Evolutionary conservation across 768 basidiomycete species (phyloP).

Genomic region (Amanita polypyramis): DNA sequence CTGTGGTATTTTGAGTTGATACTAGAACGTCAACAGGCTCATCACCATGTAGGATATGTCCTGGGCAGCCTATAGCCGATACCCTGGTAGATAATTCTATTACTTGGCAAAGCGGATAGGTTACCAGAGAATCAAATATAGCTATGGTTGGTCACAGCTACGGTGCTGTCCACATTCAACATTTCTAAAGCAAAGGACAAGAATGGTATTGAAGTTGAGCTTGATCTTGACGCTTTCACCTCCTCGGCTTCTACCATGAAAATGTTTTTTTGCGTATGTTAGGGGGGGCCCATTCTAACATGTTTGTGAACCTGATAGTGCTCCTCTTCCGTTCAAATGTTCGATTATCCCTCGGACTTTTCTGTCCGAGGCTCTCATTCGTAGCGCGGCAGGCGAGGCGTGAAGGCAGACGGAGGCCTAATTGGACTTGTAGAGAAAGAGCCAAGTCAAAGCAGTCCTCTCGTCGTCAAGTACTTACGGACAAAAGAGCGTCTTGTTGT

Average conservation of each 20-base stretch:
- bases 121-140: neutral
- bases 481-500: too few relatives aligned
- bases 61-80: too few relatives aligned
- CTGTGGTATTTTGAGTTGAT: neutral
- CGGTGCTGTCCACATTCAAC: neutral
- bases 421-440: too few relatives aligned
- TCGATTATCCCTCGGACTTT: neutral
- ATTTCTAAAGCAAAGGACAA: conserved; percentile 3
- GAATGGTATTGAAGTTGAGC: neutral
- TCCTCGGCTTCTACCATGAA: neutral
- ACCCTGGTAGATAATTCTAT: too few relatives aligned
- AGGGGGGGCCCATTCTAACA: neutral
- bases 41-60: too few relatives aligned
- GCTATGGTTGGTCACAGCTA: neutral
- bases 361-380: neutral
- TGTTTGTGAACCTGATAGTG: neutral
- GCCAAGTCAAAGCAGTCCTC: too few relatives aligned
- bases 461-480: too few relatives aligned
- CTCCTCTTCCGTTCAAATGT: neutral
- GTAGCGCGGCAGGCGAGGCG: neutral
- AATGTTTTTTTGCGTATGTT: neutral
- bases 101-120: neutral
- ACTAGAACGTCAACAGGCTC: too few relatives aligned
- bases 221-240: too few relatives aligned
- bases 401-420: too few relatives aligned